phyloP scores from a whole-genome alignment of 257 asterid species.

The Henckelia pumila region DNA sequence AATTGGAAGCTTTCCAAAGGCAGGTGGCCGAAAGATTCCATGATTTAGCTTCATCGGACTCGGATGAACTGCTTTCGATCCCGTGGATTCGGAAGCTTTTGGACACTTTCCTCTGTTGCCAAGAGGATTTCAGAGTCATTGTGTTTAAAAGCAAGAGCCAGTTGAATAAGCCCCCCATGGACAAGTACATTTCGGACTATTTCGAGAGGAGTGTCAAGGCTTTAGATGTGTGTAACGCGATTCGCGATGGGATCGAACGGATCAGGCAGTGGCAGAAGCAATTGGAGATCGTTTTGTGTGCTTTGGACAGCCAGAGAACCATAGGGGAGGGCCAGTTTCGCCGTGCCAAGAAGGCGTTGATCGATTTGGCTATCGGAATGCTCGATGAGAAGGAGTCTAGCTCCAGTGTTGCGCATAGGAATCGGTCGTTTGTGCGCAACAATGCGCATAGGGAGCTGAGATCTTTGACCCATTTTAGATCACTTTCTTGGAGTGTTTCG shows the following conservation, averaged over 20 bases:
- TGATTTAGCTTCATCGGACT: slow-evolving; percentile 36
- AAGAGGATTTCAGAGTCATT: slow-evolving; percentile 69
- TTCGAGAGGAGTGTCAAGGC: slow-evolving; percentile 84
- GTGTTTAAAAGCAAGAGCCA: slow-evolving; percentile 38
- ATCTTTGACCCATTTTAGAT: slow-evolving; percentile 59
- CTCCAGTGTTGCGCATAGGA: slow-evolving; percentile 51
- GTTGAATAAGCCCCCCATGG: slow-evolving; percentile 67
- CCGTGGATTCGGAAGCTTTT: slow-evolving; percentile 74
- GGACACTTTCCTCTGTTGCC: slow-evolving; percentile 67
- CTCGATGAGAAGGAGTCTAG: slow-evolving; percentile 71
- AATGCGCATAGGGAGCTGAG: slow-evolving; percentile 40
- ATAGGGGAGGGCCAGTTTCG: slow-evolving; percentile 90
- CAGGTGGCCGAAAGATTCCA: slow-evolving; percentile 58
- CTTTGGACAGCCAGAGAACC: slow-evolving; percentile 62
- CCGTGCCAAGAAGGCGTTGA: slow-evolving; percentile 75
- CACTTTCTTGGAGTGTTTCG: slow-evolving; percentile 92
- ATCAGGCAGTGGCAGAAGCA: slow-evolving; percentile 86
- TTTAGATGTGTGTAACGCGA: slow-evolving; percentile 86
- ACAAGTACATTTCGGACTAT: slow-evolving; percentile 51
- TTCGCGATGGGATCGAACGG: slow-evolving; percentile 90
- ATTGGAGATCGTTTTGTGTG: slow-evolving; percentile 73
- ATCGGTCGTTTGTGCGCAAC: slow-evolving; percentile 76
- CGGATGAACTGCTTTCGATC: slow-evolving; percentile 59
- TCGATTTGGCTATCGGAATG: slow-evolving; percentile 73
- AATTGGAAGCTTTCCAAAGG: slow-evolving; percentile 66